These are phyloP conservation scores for Mortierella alpina DNA, from an alignment of 192 early-diverging fungal species.

Conservation along the genomic window DNA sequence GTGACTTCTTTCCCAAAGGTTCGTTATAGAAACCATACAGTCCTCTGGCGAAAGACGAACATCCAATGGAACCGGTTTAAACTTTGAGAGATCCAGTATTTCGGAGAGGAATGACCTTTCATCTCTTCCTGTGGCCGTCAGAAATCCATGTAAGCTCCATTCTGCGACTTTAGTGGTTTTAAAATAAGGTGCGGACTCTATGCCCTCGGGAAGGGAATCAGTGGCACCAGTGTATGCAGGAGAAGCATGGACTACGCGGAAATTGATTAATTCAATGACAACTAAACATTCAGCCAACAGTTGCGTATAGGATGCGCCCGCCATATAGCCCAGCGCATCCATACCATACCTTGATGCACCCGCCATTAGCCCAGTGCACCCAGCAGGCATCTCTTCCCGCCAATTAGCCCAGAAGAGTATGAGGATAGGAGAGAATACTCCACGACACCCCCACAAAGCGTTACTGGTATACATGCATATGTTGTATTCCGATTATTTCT, in stretches of 20 bases:
- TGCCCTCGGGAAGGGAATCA: slow-evolving; percentile 13
- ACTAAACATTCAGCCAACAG: background rate
- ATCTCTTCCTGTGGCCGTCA: slow-evolving; percentile 29
- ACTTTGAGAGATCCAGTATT: no score
- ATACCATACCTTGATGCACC: slow-evolving; percentile 36
- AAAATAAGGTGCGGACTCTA: slow-evolving; percentile 19
- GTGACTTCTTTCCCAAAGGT: slow-evolving; percentile 18
- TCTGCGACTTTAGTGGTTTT: slow-evolving; percentile 31
- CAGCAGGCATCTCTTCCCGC: slow-evolving; percentile 33
- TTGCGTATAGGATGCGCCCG: slow-evolving; percentile 17
- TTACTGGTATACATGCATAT: slow-evolving; percentile 17
- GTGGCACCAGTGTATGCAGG: slow-evolving; percentile 19
- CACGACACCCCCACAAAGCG: slow-evolving; percentile 29
- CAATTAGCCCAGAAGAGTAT: slow-evolving; percentile 34
- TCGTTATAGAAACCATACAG: slow-evolving; percentile 26
- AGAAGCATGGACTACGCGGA: slow-evolving; percentile 16
- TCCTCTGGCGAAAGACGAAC: slow-evolving; percentile 21
- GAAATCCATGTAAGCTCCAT: slow-evolving; percentile 26
- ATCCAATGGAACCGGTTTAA: slow-evolving; percentile 20
- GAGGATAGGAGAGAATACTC: slow-evolving; percentile 40
- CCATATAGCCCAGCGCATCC: slow-evolving; percentile 31
- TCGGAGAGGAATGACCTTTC: slow-evolving; percentile 27
- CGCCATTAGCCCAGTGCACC: slow-evolving; percentile 24
- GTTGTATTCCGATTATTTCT: slow-evolving; percentile 12
- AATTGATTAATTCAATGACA: slow-evolving; percentile 21